Percentiles rank a stretch among this genome's conserved stretches.
phyloP scores from a whole-genome alignment of 495 filamentous ascomycete species.

The Penicillium mononematosum region DNA sequence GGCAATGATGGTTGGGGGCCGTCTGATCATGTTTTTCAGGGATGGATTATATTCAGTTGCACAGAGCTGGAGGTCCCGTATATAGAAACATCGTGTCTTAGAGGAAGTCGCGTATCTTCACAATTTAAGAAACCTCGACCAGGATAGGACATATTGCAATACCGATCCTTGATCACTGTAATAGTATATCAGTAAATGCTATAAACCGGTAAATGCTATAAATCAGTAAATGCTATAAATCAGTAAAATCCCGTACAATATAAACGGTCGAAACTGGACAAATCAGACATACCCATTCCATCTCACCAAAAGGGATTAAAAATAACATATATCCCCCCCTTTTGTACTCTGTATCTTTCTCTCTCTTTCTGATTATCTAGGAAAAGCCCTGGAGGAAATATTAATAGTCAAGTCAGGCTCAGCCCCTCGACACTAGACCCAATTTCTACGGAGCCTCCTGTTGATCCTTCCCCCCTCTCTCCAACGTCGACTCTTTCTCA shows the following conservation, averaged over 20 bases:
- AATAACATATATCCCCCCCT: not conserved
- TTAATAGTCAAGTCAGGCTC: constrained; percentile 20
- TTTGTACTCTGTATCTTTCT: not conserved
- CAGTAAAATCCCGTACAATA: no score
- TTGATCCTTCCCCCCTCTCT: constrained; percentile 25
- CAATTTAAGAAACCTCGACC: constrained; percentile 1
- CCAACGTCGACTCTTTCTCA: not conserved
- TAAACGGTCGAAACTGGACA: not conserved
- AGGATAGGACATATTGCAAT: not conserved
- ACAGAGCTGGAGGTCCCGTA: constrained; percentile 5
- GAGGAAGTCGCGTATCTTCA: not conserved
- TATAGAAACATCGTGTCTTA: constrained; percentile 6
- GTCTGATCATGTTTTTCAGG: constrained; percentile 52
- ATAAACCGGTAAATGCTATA: no score
- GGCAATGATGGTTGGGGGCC: constrained; percentile 51
- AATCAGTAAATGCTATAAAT: no score
- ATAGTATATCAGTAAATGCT: no score
- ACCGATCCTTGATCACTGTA: not conserved
- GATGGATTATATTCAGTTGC: constrained; percentile 5
- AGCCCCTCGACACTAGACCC: constrained; percentile 28
- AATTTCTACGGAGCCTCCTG: constrained; percentile 29
- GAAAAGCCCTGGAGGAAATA: not conserved
- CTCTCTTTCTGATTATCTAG: not conserved
- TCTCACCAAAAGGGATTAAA: not conserved
- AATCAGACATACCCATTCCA: constrained; percentile 3